These are phyloP conservation scores for Blastobotrys niveus DNA, from an alignment of 1,139 yeast genomes.

Conservation along the genomic window DNA sequence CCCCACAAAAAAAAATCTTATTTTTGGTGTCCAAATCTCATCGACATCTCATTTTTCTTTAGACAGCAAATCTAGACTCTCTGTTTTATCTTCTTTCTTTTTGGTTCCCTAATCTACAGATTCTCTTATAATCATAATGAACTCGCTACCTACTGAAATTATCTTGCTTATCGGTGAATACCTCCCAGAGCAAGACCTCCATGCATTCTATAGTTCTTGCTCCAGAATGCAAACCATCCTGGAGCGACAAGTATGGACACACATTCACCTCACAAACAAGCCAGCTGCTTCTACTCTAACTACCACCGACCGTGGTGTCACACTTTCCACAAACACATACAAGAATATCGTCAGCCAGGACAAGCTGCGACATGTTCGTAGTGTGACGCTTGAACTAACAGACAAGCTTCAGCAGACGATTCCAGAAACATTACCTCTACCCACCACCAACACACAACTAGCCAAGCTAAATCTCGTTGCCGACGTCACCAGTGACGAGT, in stretches of 20 bases:
- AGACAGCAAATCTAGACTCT: not conserved
- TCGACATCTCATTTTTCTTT: not conserved
- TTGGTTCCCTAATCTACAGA: not conserved
- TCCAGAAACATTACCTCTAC: too few species aligned
- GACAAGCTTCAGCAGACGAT: too few species aligned
- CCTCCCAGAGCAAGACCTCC: not conserved
- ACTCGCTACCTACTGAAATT: conserved; percentile 5
- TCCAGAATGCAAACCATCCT: not conserved
- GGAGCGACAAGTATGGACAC: not conserved
- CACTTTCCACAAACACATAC: not conserved
- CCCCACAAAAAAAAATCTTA: not conserved
- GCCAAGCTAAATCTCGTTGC: not conserved
- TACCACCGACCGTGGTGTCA: not conserved
- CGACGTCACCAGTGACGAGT: not conserved
- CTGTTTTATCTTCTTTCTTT: not conserved
- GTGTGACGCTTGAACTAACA: not conserved
- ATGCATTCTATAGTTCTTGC: not conserved
- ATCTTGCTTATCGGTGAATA: not conserved
- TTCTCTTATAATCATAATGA: not conserved
- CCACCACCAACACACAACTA: not conserved
- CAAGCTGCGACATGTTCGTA: not conserved
- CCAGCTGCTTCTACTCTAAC: not conserved
- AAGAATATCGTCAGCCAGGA: not conserved
- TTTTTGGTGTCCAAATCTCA: not conserved
- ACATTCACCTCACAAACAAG: not conserved